Evolutionary conservation across 2,329 filamentous ascomycete species (phyloP), one percentile per base, ranked within the genome.

Genomic region (Scleromitrula shiraiana): DNA sequence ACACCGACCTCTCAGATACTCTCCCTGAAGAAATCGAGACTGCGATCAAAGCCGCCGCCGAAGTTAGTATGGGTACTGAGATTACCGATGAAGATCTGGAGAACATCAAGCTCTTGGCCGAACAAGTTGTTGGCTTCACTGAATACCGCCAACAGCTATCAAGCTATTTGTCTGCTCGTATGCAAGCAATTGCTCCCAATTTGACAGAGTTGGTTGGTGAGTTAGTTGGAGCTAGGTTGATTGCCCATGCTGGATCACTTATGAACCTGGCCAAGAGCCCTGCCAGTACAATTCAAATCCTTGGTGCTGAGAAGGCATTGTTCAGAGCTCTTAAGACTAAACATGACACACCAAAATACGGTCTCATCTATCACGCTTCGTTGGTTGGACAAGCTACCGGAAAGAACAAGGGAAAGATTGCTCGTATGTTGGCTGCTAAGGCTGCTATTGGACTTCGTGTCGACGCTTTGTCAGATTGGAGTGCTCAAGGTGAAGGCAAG

Each of bases 321-420:
- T 98, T 98, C 83, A 83, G 93, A 64, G 93, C 93, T 17, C 77
- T 98, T 55, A 98, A 98, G 80, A 98, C 93, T 41, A 97, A 98
- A 78, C 91, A 97, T 69, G 89, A 96, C 65, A 98, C 93, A 32
- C 93, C 93, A 65, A 98, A 97, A 71, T 98, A 97, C 63, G 93
- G 93, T 77, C 77, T 95, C 56, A 88, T 94, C 66, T 94, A 93
- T 72, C 86, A 95, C 69, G 85, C 87, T 41, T 93, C 88, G 23
- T 79, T 98, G 38, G 94, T 98, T 56, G 94, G 93, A 37, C 93
- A 98, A 72, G 93, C 93, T 24, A 95, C 88, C 17, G 93, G 93
- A 62, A 91, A 88, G 75, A 97, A 97, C 76, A 98, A 98, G 83
- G 93, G 93, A 62, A 98, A 98, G 77, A 95, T 98, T 64, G 93